phyloP scores from a whole-genome alignment of 1,284 basidiomycete genomes.

The Ganoderma sinense region DNA sequence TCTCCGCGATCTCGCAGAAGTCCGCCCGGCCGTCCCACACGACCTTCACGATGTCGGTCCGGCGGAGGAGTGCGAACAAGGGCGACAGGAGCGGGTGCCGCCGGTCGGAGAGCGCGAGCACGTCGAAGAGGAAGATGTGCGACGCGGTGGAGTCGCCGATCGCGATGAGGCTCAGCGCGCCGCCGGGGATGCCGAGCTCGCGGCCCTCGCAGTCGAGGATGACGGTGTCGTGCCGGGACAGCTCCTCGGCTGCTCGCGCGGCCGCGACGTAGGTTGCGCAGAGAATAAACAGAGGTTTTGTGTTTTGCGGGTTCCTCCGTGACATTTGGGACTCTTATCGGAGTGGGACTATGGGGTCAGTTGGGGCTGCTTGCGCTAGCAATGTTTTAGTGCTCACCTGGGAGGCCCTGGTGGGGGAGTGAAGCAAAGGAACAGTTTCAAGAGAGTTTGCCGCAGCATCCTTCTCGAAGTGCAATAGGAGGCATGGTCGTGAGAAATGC shows the following conservation, averaged over 20 bases:
- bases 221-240: slow-evolving; percentile 28
- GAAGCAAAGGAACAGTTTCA: background rate
- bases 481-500: background rate
- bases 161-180: slow-evolving; percentile 50
- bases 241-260: slow-evolving; percentile 19
- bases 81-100: slow-evolving; percentile 32
- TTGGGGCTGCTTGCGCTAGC: background rate
- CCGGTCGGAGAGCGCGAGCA: slow-evolving; percentile 35
- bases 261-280: slow-evolving; percentile 13
- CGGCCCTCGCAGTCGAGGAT: slow-evolving; percentile 45
- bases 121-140: slow-evolving; percentile 51
- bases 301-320: background rate
- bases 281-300: background rate
- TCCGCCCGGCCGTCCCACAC: slow-evolving; percentile 57
- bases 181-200: slow-evolving; percentile 45
- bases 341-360: background rate
- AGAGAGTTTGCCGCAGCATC: background rate
- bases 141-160: slow-evolving; percentile 48
- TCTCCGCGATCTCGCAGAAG: slow-evolving; percentile 45
- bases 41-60: slow-evolving; percentile 44
- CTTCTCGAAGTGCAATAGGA: background rate
- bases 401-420: background rate
- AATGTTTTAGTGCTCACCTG: background rate
- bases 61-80: slow-evolving; percentile 40
- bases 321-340: background rate